phyloP scores from a whole-genome alignment of 2,329 filamentous ascomycete genomes.

The Sclerotinia sclerotiorum region DNA sequence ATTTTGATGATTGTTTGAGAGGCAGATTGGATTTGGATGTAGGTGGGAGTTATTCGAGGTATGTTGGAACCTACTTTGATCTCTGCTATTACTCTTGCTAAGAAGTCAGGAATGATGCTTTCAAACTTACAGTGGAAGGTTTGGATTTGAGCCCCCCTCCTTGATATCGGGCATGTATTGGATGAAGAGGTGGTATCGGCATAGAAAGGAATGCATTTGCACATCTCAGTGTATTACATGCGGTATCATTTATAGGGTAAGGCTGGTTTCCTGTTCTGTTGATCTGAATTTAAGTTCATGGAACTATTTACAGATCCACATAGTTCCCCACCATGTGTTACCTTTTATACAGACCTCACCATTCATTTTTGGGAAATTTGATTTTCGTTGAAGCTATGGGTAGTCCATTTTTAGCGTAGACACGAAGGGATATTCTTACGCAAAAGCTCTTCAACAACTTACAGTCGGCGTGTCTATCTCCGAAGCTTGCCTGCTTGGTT shows the following conservation, averaged over 20 bases:
- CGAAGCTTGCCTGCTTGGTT: slow-evolving; percentile 77
- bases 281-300: neutral
- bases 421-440: slow-evolving; percentile 82
- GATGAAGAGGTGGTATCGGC: neutral
- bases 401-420: slow-evolving; percentile 52
- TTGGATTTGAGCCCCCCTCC: slow-evolving; percentile 55
- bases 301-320: neutral
- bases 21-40: slow-evolving; percentile 82
- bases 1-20: slow-evolving; percentile 83
- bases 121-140: slow-evolving; percentile 59
- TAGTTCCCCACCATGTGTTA: neutral
- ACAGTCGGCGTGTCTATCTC: slow-evolving; percentile 81
- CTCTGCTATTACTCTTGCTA: slow-evolving; percentile 20
- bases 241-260: neutral
- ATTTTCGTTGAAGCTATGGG: neutral
- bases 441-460: slow-evolving; percentile 80
- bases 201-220: neutral
- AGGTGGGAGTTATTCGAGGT: slow-evolving; percentile 81
- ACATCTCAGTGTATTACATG: neutral
- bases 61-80: slow-evolving; percentile 40
- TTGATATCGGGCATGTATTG: neutral
- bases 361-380: neutral
- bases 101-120: slow-evolving; percentile 55
- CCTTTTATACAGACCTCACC: neutral
- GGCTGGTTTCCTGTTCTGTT: neutral